Conservation (phyloP, 2,329 filamentous ascomycete genomes). For the Aspergillus hortae region DNA sequence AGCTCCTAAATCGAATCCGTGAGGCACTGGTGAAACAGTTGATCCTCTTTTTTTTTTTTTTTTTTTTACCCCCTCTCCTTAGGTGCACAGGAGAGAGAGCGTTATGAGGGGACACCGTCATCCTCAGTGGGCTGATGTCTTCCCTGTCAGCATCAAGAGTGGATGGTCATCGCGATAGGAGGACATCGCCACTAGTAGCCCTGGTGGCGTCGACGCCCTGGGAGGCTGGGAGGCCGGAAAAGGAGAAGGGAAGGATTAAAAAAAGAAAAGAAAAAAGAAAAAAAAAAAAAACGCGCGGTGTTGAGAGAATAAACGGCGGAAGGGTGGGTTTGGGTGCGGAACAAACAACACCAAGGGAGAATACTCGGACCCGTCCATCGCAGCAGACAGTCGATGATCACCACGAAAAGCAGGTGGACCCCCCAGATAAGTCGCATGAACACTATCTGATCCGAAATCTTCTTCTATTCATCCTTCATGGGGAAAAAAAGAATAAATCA, state of each 20-base stretch:
- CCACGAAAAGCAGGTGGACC: no score
- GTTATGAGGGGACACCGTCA: neutral
- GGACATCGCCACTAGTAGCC: neutral
- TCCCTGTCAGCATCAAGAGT: neutral
- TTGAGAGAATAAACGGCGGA: neutral
- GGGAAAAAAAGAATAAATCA: no score
- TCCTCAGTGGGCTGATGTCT: neutral
- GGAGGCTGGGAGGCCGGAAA: neutral
- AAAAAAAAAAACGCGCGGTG: neutral
- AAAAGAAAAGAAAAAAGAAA: neutral
- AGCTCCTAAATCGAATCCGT: constrained; percentile 9
- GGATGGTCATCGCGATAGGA: neutral
- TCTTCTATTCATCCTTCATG: no score
- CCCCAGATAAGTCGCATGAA: no score
- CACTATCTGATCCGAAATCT: no score
- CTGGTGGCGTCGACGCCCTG: constrained; percentile 1
- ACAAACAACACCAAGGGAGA: no score
- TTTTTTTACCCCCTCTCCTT: constrained; percentile 6
- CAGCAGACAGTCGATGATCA: no score
- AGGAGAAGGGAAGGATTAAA: neutral
- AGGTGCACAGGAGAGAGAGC: neutral
- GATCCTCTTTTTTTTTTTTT: constrained; percentile 4
- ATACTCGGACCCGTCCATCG: no score
- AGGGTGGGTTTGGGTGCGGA: no score
- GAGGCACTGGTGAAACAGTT: constrained; percentile 22